These are phyloP conservation scores for Rhinocladiella mackenziei DNA, from an alignment of 2,329 filamentous ascomycete genomes.

Conservation along the genomic window DNA sequence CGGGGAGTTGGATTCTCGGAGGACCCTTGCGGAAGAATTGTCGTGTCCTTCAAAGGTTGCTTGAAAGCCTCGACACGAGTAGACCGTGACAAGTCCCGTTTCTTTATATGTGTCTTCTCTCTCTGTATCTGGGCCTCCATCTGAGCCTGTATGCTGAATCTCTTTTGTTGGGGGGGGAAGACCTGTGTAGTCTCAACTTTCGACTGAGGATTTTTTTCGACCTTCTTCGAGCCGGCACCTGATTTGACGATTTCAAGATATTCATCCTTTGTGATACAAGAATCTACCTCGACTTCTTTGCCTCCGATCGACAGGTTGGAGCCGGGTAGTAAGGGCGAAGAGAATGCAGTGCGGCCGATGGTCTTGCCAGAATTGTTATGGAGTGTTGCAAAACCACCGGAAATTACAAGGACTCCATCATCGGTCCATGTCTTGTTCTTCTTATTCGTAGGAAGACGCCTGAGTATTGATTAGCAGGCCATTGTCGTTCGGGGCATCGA, in stretches of 20 bases:
- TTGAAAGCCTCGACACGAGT: constrained; percentile 50
- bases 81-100: constrained; percentile 35
- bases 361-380: constrained; percentile 62
- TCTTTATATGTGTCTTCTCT: constrained; percentile 36
- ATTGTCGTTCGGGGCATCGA: not conserved
- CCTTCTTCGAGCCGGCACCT: constrained; percentile 5
- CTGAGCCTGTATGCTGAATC: constrained; percentile 29
- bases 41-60: constrained; percentile 56
- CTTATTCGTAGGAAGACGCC: constrained; percentile 63
- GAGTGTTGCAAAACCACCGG: constrained; percentile 56
- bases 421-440: constrained; percentile 77
- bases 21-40: constrained; percentile 45
- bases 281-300: constrained; percentile 66
- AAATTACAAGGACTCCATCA: constrained; percentile 60
- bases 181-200: constrained; percentile 27
- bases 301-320: constrained; percentile 60
- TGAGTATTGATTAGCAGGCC: not conserved
- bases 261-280: constrained; percentile 43
- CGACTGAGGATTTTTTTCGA: constrained; percentile 11
- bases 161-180: constrained; percentile 30
- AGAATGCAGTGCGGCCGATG: constrained; percentile 56
- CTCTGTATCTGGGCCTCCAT: constrained; percentile 28
- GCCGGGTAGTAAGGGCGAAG: constrained; percentile 56
- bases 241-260: constrained; percentile 11
- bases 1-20: constrained; percentile 55